Percentiles rank a stretch among this genome's conserved stretches.
Evolutionary conservation across 2,329 filamentous ascomycete genomes (phyloP).

Genomic region (Penicillium sp.): DNA sequence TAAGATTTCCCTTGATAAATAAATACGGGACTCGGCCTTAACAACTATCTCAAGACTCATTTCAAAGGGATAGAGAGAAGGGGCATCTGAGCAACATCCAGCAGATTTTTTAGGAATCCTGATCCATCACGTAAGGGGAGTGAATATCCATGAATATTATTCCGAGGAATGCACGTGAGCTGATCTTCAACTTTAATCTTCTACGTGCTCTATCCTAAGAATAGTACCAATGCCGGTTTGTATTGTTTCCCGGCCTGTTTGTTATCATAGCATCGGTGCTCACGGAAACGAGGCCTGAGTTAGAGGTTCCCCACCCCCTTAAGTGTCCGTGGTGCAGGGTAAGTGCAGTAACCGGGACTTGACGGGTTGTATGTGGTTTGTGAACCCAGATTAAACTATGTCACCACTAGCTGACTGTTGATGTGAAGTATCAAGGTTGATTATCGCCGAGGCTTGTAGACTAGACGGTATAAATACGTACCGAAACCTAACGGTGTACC

Average conservation of each 20-base stretch:
- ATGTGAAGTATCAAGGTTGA: too few species aligned
- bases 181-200: background rate
- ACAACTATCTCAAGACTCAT: background rate
- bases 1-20: background rate
- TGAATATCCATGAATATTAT: background rate
- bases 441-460: too few species aligned
- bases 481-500: background rate
- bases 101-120: background rate
- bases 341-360: background rate
- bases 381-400: background rate
- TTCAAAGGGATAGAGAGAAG: background rate
- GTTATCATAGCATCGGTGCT: background rate
- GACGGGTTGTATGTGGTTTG: background rate
- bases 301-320: too few species aligned
- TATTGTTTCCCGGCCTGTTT: background rate
- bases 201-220: background rate
- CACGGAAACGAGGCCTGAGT: background rate
- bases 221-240: background rate
- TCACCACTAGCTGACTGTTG: too few species aligned
- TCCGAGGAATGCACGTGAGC: background rate
- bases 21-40: background rate
- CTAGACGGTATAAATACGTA: background rate
- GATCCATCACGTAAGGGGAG: background rate
- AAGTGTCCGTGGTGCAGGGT: background rate
- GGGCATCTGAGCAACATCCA: background rate